Base-by-base conservation (phyloP, 1,284 basidiomycete genomes). In the Sporisorium exsertum region DNA sequence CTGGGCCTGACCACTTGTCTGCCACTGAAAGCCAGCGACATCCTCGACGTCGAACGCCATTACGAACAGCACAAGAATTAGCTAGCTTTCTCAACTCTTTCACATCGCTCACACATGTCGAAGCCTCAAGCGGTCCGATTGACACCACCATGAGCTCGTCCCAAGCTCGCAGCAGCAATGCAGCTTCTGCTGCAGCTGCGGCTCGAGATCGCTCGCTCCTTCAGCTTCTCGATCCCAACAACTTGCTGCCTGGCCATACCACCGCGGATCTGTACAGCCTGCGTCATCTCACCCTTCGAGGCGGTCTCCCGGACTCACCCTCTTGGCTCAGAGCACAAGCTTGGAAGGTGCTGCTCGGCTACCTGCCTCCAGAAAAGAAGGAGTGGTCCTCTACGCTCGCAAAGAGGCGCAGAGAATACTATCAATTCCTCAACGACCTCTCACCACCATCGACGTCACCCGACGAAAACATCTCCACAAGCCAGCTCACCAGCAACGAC, bases 291-390 rank as follows among this genome's bases (percentile, higher is more conserved):
- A 79, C 64, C 32, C 69, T 77, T 13, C 75, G 66, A 33, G 79
- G 76, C 49, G 67, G 72, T 18, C 63, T 82, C 13, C 67, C 72
- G 37, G 68, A 76, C 35, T 60, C 69, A 8, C 80, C 78, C 1
- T 42, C 58, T 26, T 85, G 84, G 84, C 72, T 83, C 18, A 61
- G 84, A 32, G 64, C 84, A 2, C 80, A 82, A 58, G 78, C 82
- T 7, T 85, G 83, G 82, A 81, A 81, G 40, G 73, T 84, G 3
- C 61, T 85, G 3, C 64, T 85, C 16, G 79, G 77, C 35, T 83
- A 81, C 58, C 52, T 85, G 13, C 77, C 81, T 1, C 68, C 72
- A 26, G 82, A 84, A 20, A 83, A 84, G 72, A 63, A 65, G 22
- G 69, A 79, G 22, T 85, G 84, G 84, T 56, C 60, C 0, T 50